Evolutionary conservation across 1,284 basidiomycete species (phyloP), one percentile per base, ranked within the genome.

Genomic region (Ganoderma meredithae): DNA sequence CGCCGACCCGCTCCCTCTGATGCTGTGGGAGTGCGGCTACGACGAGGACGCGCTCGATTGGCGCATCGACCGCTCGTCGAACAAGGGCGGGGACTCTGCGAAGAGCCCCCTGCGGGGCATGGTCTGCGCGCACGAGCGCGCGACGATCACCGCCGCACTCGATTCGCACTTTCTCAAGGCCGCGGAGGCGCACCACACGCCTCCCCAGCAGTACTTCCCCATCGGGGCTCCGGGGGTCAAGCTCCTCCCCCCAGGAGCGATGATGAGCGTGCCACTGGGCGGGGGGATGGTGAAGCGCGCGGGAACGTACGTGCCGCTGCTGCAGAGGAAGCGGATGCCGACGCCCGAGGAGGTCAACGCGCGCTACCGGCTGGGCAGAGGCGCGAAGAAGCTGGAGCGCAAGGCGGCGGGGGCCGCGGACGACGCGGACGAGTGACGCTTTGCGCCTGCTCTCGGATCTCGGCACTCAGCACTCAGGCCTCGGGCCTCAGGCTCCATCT

Each of bases 1-100:
- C 93, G 95, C 96, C 4, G 91, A 96, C 69, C 93, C 90, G 1
- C 84, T 98, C 0, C 97, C 98, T 0, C 86, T 99, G 36, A 89
- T 98, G 77, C 87, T 99, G 2, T 98, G 96, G 93, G 92, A 96
- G 59, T 97, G 96, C 76, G 91, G 86, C 0, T 99, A 95, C 79
- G 81, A 85, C 15, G 85, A 87, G 7, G 81, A 82, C 15, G 90
- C 91, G 53, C 82, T 95, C 1, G 79, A 84, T 65, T 99, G 97
- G 97, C 87, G 90, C 41, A 89, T 87, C 2, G 90, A 91, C 31
- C 85, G 79, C 72, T 65, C 82, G 68, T 69, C 79, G 67, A 47
- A 75, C 67, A 63, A 78, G 70, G 44, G 71, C 1, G 78, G 78
- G 33, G 72, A 75, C 69, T 77, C 61, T 69, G 65, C 72, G 69